A percentile compares a stretch with the other conserved stretches of the same genome.
Evolutionary conservation across 345 rosid species (phyloP).

Genomic region (Kandelia obovata): DNA sequence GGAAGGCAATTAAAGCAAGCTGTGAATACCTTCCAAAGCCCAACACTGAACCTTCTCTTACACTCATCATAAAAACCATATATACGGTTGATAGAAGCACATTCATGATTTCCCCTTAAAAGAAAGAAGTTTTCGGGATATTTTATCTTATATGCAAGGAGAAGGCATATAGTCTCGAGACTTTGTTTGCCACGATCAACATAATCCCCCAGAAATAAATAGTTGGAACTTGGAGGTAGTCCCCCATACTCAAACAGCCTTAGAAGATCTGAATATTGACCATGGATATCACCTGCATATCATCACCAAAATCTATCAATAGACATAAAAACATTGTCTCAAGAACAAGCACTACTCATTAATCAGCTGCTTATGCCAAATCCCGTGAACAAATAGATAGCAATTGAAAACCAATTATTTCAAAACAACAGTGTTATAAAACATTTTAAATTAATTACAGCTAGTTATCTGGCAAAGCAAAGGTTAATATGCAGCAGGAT

Average conservation of each 20-base stretch:
- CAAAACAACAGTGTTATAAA: background rate
- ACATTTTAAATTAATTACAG: too few species aligned
- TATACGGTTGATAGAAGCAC: slow-evolving; percentile 79
- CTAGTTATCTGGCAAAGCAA: too few species aligned
- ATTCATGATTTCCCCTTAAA: slow-evolving; percentile 85
- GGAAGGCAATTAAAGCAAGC: slow-evolving; percentile 90
- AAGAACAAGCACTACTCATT: background rate
- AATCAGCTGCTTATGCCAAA: background rate
- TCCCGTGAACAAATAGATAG: background rate
- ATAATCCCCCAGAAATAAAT: slow-evolving; percentile 79
- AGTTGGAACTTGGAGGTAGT: slow-evolving; percentile 69
- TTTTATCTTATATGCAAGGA: slow-evolving; percentile 78
- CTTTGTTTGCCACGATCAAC: slow-evolving; percentile 92
- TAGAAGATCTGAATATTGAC: slow-evolving; percentile 80
- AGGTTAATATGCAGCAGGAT: background rate
- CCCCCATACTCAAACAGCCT: slow-evolving; percentile 88
- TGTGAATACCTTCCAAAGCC: slow-evolving; percentile 72
- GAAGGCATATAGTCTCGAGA: slow-evolving; percentile 85
- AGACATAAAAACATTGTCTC: background rate
- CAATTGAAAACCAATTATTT: slow-evolving; percentile 1
- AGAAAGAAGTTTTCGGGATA: slow-evolving; percentile 78
- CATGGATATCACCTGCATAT: slow-evolving; percentile 75
- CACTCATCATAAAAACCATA: slow-evolving; percentile 89
- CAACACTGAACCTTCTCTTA: slow-evolving; percentile 71
- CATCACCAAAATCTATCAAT: slow-evolving; percentile 22